Percentiles rank a stretch among this genome's conserved stretches.
Evolutionary conservation across 2,329 filamentous ascomycete species (phyloP).

Genomic region (Hypoxylon sp.): DNA sequence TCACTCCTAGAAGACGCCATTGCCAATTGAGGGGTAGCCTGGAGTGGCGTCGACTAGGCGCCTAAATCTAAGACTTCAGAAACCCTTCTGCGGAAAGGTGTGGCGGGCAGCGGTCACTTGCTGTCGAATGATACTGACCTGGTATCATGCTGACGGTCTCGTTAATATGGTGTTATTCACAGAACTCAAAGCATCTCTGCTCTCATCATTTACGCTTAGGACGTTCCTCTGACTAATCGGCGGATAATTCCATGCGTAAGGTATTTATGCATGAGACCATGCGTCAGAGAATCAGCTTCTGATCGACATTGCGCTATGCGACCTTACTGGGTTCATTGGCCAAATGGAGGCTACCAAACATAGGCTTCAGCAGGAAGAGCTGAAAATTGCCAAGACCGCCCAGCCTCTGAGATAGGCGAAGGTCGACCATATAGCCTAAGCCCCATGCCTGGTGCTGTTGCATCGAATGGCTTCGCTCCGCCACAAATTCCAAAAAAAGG

Average conservation of each 20-base stretch:
- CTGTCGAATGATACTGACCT: background rate
- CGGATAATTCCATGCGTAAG: background rate
- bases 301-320: constrained; percentile 21
- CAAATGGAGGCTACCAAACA: background rate
- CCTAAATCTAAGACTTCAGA: background rate
- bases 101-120: background rate
- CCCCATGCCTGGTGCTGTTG: constrained; percentile 5
- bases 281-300: constrained; percentile 15
- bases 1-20: background rate
- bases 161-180: constrained; percentile 10
- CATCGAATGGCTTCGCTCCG: constrained; percentile 19
- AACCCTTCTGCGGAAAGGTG: background rate
- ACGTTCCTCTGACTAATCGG: constrained; percentile 4
- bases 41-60: background rate
- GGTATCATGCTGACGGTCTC: background rate
- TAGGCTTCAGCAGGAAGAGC: constrained; percentile 14
- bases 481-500: constrained; percentile 10
- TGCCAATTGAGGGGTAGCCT: background rate
- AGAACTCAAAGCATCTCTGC: background rate
- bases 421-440: constrained; percentile 21
- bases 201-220: background rate
- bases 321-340: constrained; percentile 14
- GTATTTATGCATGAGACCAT: constrained; percentile 3
- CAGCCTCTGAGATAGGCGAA: constrained; percentile 17
- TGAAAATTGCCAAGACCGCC: constrained; percentile 27